Evolutionary conservation across 306 rosid species (phyloP), one percentile per base, ranked within the genome.

Genomic region (Vicia faba): DNA sequence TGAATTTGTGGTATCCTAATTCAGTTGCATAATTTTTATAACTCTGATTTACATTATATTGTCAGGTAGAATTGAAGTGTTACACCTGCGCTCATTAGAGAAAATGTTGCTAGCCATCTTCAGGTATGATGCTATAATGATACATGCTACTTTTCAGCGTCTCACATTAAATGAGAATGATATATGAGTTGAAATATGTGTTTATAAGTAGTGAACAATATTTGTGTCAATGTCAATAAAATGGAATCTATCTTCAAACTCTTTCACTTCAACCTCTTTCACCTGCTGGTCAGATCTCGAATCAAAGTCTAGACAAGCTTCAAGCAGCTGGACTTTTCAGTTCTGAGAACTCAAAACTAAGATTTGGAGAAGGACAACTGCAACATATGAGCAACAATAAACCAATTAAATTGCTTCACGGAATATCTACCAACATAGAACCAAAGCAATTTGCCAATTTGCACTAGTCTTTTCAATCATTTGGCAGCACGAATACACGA

Each of bases 41-140:
- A n/a, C n/a, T n/a, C n/a, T n/a, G n/a, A n/a, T n/a, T n/a, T n/a
- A n/a, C n/a, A n/a, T n/a, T n/a, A n/a, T n/a, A n/a, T n/a, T n/a
- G n/a, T n/a, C n/a, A n/a, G n/a, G n/a, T n/a, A n/a, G n/a, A n/a
- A n/a, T n/a, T n/a, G n/a, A n/a, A n/a, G n/a, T n/a, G n/a, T n/a
- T n/a, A n/a, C n/a, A n/a, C n/a, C n/a, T n/a, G n/a, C n/a, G 19
- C 95, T 95, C 68, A 90, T 97, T 4, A 85, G 99, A 85, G 99
- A 95, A 85, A 95, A 95, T 18, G 99, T 95, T 66, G 99, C 99
- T 8, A 95, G 99, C 78, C 99, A 95, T 77, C 99, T 95, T 71
- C 99, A 95, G 95, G 99, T 95, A 82, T 51, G 44, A n/a, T 8
- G 43, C 48, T 35, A 50, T 11, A 61, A 35, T 46, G 51, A 72